phyloP scores from a whole-genome alignment of 306 rosid genomes.

The Mimosa bimucronata region DNA sequence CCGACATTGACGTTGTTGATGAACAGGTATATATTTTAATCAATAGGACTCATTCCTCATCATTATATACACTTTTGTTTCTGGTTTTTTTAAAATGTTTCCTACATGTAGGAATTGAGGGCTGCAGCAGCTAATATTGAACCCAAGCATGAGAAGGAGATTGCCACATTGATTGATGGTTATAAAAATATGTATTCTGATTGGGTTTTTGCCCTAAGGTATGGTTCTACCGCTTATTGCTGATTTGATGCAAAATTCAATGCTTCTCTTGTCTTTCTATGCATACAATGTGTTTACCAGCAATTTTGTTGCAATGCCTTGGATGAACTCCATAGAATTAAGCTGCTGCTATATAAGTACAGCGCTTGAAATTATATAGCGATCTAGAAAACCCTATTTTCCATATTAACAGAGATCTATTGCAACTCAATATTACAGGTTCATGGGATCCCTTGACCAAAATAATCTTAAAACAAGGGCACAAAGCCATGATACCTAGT shows the following conservation, averaged over 20 bases:
- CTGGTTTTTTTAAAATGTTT: not conserved
- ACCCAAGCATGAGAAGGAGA: constrained; percentile 82
- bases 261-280: not conserved
- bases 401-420: not conserved
- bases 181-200: constrained; percentile 58
- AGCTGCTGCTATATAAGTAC: not conserved
- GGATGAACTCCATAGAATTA: not conserved
- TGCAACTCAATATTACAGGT: not conserved
- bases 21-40: constrained; percentile 60
- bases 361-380: not conserved
- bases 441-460: not conserved
- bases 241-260: not conserved
- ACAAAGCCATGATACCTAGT: not conserved
- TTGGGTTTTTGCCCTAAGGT: constrained; percentile 81
- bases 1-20: constrained; percentile 73
- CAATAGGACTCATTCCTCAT: not conserved
- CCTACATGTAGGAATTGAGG: constrained; percentile 63
- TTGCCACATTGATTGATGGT: constrained; percentile 48
- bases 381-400: not conserved
- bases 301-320: not conserved
- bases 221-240: not conserved
- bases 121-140: constrained; percentile 58
- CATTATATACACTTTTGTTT: not conserved
- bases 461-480: constrained; percentile 2
- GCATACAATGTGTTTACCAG: not conserved